Evolutionary conservation across 176 grass and related monocot genomes (phyloP).

Genomic region (Carex kokanica): DNA sequence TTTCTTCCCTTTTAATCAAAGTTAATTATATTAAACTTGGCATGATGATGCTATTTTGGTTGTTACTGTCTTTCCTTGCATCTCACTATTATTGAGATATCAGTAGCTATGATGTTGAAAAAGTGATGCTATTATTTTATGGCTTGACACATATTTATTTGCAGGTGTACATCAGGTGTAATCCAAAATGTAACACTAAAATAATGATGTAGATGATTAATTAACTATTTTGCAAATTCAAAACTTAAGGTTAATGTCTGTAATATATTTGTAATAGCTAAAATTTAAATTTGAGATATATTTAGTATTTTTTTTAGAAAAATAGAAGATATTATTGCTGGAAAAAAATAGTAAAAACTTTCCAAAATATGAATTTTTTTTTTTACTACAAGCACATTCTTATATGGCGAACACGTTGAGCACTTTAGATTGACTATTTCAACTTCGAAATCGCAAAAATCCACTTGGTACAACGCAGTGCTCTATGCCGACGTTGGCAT

Average conservation of each 20-base stretch:
- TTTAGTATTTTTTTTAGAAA: no score
- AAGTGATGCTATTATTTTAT: background rate
- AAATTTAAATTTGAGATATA: background rate
- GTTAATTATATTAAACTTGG: slow-evolving; percentile 19
- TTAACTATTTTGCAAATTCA: background rate
- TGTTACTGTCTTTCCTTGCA: background rate
- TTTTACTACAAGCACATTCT: no score
- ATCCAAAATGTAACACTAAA: background rate
- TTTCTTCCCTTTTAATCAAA: slow-evolving; percentile 31
- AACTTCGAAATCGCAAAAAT: no score
- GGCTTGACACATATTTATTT: background rate
- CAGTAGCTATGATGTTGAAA: background rate
- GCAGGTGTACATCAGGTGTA: background rate
- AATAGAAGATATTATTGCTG: no score
- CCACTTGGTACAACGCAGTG: no score
- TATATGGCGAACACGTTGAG: no score
- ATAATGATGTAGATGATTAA: background rate
- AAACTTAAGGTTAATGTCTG: background rate
- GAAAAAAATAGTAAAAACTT: no score
- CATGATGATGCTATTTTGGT: background rate
- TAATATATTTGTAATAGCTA: background rate
- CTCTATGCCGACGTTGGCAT: no score
- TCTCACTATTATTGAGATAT: background rate
- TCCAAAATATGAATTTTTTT: no score
- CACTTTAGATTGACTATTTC: no score